A percentile compares a stretch with the other conserved stretches of the same genome.
Conservation (phyloP, 495 filamentous ascomycete genomes). For the Penicillium odoratum region DNA sequence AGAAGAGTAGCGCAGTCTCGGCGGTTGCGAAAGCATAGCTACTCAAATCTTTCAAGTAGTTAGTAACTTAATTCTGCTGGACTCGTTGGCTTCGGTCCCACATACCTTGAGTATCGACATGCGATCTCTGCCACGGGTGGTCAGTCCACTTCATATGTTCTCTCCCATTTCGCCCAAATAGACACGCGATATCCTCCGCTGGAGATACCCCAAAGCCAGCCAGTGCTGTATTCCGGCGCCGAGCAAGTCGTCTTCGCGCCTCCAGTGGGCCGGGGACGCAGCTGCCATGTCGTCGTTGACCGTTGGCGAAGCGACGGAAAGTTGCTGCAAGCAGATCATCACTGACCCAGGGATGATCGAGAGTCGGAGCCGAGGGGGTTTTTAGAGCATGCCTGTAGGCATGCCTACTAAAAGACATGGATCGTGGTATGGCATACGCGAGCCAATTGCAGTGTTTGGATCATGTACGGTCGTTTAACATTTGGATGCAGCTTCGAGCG, state of each 20-base stretch:
- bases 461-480: conserved; percentile 5
- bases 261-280: conserved; percentile 60
- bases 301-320: conserved; percentile 48
- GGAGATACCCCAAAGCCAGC: conserved; percentile 35
- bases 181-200: conserved; percentile 38
- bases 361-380: conserved; percentile 24
- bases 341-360: conserved; percentile 54
- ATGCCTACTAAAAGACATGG: conserved; percentile 48
- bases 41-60: conserved; percentile 12
- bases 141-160: conserved; percentile 48
- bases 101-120: conserved; percentile 30
- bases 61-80: background rate
- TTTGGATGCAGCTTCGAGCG: conserved; percentile 10
- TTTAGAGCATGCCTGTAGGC: conserved; percentile 44
- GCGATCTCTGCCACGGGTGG: conserved; percentile 28
- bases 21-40: conserved; percentile 14
- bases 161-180: conserved; percentile 48
- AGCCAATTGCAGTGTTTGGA: conserved; percentile 27
- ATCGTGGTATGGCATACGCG: conserved; percentile 22
- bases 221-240: conserved; percentile 50
- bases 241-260: conserved; percentile 53
- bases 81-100: background rate
- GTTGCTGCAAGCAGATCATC: conserved; percentile 53
- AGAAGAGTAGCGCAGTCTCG: conserved; percentile 20
- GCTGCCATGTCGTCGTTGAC: conserved; percentile 51